These are phyloP conservation scores for Geotrichum klebahnii DNA, from an alignment of 1,139 yeast genomes.

Conservation along the genomic window DNA sequence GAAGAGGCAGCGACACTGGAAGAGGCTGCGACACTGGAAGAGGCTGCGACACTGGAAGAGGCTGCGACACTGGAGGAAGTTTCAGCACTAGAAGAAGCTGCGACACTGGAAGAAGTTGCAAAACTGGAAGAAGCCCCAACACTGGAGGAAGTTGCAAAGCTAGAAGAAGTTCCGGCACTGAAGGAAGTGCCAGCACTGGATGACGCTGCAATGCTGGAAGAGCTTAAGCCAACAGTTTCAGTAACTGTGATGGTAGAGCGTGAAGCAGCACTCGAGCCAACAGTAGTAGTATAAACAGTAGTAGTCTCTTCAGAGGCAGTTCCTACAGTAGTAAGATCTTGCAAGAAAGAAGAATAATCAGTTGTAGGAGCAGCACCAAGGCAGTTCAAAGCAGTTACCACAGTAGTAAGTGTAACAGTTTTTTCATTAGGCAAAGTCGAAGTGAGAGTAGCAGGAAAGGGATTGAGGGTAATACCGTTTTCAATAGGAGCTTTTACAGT, in stretches of 20 bases:
- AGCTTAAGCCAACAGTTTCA: slow-evolving; percentile 12
- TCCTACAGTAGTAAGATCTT: background rate
- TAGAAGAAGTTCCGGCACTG: no score
- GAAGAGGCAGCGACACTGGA: no score
- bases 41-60: no score
- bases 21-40: no score
- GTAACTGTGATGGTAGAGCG: slow-evolving; percentile 11
- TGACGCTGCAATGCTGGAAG: slow-evolving; percentile 9
- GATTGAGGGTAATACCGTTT: slow-evolving; percentile 27
- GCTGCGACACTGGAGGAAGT: no score
- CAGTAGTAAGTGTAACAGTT: slow-evolving; percentile 14
- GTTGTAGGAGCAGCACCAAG: slow-evolving; percentile 5
- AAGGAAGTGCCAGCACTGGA: slow-evolving; percentile 18
- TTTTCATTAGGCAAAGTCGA: slow-evolving; percentile 29
- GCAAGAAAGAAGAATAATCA: no score
- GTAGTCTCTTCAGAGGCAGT: slow-evolving; percentile 4
- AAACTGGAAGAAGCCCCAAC: no score
- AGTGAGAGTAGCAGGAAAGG: slow-evolving; percentile 32
- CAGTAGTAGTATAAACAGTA: slow-evolving; percentile 6
- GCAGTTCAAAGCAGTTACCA: slow-evolving; percentile 17
- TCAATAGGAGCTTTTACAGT: slow-evolving; percentile 32
- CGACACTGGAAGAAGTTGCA: no score
- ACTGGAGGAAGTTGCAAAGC: no score
- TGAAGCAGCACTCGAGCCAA: slow-evolving; percentile 6
- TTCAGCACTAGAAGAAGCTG: no score